Evolutionary conservation across 257 asterid species (phyloP), one percentile per base, ranked within the genome.

Genomic region (Pogostemon cablin): DNA sequence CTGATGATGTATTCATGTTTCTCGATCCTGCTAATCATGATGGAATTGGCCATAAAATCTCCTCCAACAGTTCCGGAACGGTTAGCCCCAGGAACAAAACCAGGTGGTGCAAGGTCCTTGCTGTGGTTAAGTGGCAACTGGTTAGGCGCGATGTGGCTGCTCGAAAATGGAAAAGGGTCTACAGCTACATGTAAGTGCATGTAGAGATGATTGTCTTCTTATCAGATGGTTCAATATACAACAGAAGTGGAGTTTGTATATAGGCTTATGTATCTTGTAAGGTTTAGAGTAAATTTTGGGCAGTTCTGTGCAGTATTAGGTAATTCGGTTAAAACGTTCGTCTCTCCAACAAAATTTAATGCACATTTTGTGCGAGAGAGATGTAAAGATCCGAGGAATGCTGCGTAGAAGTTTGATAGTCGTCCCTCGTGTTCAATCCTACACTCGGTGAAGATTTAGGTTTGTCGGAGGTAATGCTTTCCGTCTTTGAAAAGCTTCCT

Each of bases 71-170:
- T 73, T 59, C 86, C 41, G 83, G 77, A 72, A 46, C 79, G 63
- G 60, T 46, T 41, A 69, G 77, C 61, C 73, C 92, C 62, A 84
- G 69, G 66, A 79, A 95, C 58, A 85, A 75, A 74, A 78, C 85
- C 3, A 79, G 86, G 57, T 90, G 96, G 98, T 86, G 95, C 83
- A 90, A 87, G 80, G 82, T 92, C 58, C 79, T 87, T 2, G 96
- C 96, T 1, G 93, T 82, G 75, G 82, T 92, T 7, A 90, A 87
- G 81, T 90, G 92, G 95, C 70, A 77, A 75, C 80, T 87, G 76
- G 81, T 82, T 10, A 81, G 78, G 85, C 86, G 85, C 48, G 80
- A 67, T 4, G 83, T 83, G 68, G 90, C 86, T 62, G 86, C 83
- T 6, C 80, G 81, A 78, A 83, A 80, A 73, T 66, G 80, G 71